These are phyloP conservation scores for Metschnikowia anglica DNA, from an alignment of 805 yeast species.

Conservation along the genomic window DNA sequence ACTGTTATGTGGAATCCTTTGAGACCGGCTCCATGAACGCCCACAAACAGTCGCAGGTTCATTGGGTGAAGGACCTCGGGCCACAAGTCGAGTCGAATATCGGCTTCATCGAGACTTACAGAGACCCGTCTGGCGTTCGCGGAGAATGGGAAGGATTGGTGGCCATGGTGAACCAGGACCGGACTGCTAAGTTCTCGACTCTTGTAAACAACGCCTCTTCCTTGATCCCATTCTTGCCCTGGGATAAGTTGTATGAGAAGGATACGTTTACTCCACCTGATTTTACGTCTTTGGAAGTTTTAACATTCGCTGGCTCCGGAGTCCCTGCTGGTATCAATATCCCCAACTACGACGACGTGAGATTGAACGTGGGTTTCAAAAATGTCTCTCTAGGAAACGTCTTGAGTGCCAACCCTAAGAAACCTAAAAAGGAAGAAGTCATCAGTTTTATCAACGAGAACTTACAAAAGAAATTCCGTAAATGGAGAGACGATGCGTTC, in stretches of 20 bases:
- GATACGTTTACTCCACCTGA: slow-evolving; percentile 90
- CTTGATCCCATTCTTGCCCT: slow-evolving; percentile 69
- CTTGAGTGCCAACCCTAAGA: slow-evolving; percentile 61
- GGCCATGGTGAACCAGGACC: slow-evolving; percentile 84
- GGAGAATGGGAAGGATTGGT: slow-evolving; percentile 95
- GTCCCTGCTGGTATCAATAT: slow-evolving; percentile 92
- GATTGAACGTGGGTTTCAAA: slow-evolving; percentile 81
- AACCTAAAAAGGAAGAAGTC: slow-evolving; percentile 64
- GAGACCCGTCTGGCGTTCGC: slow-evolving; percentile 88
- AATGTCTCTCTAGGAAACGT: slow-evolving; percentile 89
- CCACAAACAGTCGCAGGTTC: slow-evolving; percentile 78
- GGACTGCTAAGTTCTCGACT: slow-evolving; percentile 74
- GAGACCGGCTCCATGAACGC: slow-evolving; percentile 80
- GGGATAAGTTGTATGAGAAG: slow-evolving; percentile 76
- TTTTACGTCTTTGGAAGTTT: slow-evolving; percentile 84
- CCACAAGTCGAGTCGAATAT: slow-evolving; percentile 73
- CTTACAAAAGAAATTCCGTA: slow-evolving; percentile 58
- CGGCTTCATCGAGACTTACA: slow-evolving; percentile 89
- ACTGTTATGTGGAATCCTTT: slow-evolving; percentile 66
- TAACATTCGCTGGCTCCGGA: slow-evolving; percentile 87
- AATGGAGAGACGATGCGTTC: slow-evolving; percentile 77
- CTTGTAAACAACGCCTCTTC: slow-evolving; percentile 66
- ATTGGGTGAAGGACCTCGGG: slow-evolving; percentile 85
- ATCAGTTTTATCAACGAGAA: slow-evolving; percentile 60
- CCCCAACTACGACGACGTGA: slow-evolving; percentile 88